A percentile compares a stretch with the other conserved stretches of the same genome.
Conservation (phyloP, 129 eudicot genomes). For the Cynara cardunculus region DNA sequence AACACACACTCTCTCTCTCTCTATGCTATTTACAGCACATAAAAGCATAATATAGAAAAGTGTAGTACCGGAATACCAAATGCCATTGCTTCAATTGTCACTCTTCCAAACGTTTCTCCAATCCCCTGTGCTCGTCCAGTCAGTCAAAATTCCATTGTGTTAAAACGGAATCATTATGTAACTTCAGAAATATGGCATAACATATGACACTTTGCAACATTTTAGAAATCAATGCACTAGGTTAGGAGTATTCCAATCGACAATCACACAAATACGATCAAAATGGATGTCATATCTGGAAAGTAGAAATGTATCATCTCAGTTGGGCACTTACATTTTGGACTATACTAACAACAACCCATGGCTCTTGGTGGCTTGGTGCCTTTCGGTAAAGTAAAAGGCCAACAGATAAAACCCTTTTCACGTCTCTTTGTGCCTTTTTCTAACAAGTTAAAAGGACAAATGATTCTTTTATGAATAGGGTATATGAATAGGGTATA, state of each 20-base stretch:
- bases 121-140: constrained; percentile 52
- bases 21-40: not conserved
- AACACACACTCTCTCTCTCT: too few relatives aligned
- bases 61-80: constrained; percentile 85
- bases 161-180: not conserved
- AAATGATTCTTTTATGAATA: too few relatives aligned
- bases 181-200: not conserved
- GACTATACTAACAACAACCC: too few relatives aligned
- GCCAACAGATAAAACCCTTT: too few relatives aligned
- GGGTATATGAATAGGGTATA: too few relatives aligned
- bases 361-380: too few relatives aligned
- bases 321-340: too few relatives aligned
- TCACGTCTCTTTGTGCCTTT: too few relatives aligned
- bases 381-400: too few relatives aligned
- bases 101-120: constrained; percentile 99
- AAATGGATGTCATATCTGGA: not conserved
- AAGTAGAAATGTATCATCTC: not conserved
- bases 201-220: not conserved
- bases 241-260: not conserved
- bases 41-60: not conserved
- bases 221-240: not conserved
- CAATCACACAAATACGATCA: not conserved
- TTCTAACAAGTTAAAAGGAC: too few relatives aligned
- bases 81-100: constrained; percentile 98
- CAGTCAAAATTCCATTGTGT: not conserved